Conservation (phyloP, 192 early-diverging fungal species). For the Coemansia reversa region DNA sequence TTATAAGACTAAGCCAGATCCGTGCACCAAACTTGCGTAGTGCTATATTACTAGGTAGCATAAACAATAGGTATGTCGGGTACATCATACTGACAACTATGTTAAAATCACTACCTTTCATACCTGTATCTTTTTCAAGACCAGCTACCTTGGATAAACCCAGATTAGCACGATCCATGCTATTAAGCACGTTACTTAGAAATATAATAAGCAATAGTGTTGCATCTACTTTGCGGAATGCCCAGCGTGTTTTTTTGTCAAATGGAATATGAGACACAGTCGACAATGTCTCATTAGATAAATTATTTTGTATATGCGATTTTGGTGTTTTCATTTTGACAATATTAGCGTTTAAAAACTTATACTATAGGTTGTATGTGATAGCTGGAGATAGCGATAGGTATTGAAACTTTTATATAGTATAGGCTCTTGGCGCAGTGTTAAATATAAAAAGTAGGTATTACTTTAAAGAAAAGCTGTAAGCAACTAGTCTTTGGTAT, state of each 20-base stretch:
- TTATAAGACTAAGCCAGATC: constrained; percentile 43
- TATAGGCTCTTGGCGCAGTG: neutral
- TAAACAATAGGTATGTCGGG: constrained; percentile 40
- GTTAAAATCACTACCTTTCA: constrained; percentile 41
- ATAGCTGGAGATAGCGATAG: neutral
- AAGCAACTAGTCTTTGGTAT: neutral
- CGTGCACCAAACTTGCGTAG: constrained; percentile 39
- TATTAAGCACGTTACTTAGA: constrained; percentile 41
- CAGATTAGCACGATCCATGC: constrained; percentile 45
- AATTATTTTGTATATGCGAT: neutral
- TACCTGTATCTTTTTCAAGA: constrained; percentile 24
- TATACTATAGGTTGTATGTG: too few relatives aligned
- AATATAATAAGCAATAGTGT: constrained; percentile 33
- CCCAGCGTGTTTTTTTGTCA: constrained; percentile 24
- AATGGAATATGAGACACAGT: neutral
- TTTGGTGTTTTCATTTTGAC: neutral
- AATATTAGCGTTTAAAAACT: neutral
- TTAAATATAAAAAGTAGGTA: neutral
- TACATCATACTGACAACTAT: constrained; percentile 43
- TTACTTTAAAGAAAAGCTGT: neutral
- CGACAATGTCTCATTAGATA: neutral
- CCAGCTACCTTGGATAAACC: constrained; percentile 34
- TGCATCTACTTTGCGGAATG: constrained; percentile 40
- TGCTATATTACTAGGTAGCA: constrained; percentile 41
- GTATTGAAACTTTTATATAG: neutral